Evolutionary conservation across 1,284 basidiomycete species (phyloP).

Genomic region (Coniophora puteana): DNA sequence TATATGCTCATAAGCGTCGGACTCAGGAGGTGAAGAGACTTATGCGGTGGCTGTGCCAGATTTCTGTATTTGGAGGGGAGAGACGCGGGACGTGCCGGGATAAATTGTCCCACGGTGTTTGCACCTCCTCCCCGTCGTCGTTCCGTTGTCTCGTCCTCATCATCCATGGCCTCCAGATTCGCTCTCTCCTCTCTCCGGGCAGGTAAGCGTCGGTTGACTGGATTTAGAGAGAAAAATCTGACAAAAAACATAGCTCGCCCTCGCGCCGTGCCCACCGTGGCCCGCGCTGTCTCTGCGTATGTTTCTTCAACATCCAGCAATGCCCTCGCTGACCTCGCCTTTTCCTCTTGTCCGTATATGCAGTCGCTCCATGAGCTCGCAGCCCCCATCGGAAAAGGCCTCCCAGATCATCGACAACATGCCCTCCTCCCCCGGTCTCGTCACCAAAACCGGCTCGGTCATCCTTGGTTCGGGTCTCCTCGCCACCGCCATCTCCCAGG

Average conservation of each 20-base stretch:
- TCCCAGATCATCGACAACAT: constrained; percentile 89
- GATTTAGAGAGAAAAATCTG: background rate
- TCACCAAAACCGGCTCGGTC: constrained; percentile 93
- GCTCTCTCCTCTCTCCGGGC: constrained; percentile 61
- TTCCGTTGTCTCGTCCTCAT: no score
- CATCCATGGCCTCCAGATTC: constrained; percentile 66
- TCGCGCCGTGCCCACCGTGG: constrained; percentile 49
- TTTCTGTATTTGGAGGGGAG: background rate
- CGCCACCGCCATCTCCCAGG: constrained; percentile 94
- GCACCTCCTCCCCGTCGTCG: no score
- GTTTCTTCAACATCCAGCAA: constrained; percentile 25
- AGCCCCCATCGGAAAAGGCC: constrained; percentile 86
- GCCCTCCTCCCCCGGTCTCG: constrained; percentile 84
- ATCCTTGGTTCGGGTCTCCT: constrained; percentile 88
- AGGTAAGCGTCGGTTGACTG: background rate
- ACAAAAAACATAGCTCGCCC: constrained; percentile 45
- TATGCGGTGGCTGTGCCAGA: no score
- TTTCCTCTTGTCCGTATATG: background rate
- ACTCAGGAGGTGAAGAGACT: no score
- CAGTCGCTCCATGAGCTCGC: constrained; percentile 65
- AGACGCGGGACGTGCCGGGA: no score
- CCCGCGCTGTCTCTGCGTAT: constrained; percentile 54
- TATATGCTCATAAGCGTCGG: no score
- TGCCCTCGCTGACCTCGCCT: background rate
- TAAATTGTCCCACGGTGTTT: no score